Percentiles rank a stretch among this genome's conserved stretches.
These are phyloP conservation scores for Pichia insulana DNA, from an alignment of 805 yeast genomes.

Conservation along the genomic window DNA sequence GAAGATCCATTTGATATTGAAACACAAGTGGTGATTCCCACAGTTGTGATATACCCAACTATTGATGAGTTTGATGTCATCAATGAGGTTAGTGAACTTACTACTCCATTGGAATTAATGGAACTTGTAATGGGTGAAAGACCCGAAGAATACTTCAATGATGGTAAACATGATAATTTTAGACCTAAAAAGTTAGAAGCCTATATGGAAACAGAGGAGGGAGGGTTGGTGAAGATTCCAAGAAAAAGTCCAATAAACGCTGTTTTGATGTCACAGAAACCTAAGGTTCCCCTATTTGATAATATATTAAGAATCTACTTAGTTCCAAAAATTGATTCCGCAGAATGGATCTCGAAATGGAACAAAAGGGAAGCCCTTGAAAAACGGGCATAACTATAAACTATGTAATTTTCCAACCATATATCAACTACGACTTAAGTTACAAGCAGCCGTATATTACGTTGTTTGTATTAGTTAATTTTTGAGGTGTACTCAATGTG, in stretches of 20 bases:
- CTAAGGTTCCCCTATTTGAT: constrained; percentile 73
- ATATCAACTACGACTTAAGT: too few relatives aligned
- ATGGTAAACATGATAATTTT: constrained; percentile 54
- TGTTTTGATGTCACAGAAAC: constrained; percentile 51
- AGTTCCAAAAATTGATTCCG: constrained; percentile 64
- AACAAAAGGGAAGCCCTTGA: constrained; percentile 49
- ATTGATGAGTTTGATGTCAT: constrained; percentile 78
- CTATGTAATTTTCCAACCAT: too few relatives aligned
- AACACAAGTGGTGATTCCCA: constrained; percentile 76
- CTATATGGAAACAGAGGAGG: constrained; percentile 72
- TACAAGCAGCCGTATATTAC: too few relatives aligned
- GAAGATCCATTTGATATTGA: constrained; percentile 62
- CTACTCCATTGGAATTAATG: constrained; percentile 56
- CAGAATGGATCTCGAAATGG: constrained; percentile 62
- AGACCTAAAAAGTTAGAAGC: constrained; percentile 52
- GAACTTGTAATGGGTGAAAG: constrained; percentile 47
- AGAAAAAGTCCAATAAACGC: constrained; percentile 60
- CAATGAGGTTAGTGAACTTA: constrained; percentile 63
- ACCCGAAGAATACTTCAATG: constrained; percentile 61
- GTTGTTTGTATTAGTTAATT: too few relatives aligned
- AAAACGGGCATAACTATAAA: constrained; percentile 26
- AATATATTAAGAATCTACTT: constrained; percentile 61
- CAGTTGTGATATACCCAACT: constrained; percentile 73
- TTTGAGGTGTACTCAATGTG: too few relatives aligned
- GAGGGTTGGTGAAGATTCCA: constrained; percentile 83